phyloP scores from a whole-genome alignment of 257 asterid genomes.

The Leptodermis oblonga region DNA sequence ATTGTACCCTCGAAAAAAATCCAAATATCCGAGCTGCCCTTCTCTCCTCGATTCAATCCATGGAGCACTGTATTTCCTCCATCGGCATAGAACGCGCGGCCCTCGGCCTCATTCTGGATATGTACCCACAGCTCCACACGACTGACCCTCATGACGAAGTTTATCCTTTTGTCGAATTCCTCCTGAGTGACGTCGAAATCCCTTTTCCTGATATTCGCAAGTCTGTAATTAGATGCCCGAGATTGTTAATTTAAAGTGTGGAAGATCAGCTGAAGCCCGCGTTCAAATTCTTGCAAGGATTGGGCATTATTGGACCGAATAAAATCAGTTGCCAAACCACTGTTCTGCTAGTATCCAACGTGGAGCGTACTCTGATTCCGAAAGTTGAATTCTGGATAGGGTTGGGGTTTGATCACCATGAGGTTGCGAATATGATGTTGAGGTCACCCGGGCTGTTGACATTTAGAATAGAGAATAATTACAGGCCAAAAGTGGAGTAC shows the following conservation, averaged over 20 bases:
- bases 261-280: slow-evolving; percentile 62
- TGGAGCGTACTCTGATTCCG: slow-evolving; percentile 58
- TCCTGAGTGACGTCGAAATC: slow-evolving; percentile 46
- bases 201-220: slow-evolving; percentile 51
- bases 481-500: slow-evolving; percentile 58
- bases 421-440: slow-evolving; percentile 64
- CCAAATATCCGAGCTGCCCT: slow-evolving; percentile 67
- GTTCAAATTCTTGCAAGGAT: slow-evolving; percentile 40
- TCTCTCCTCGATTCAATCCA: slow-evolving; percentile 52
- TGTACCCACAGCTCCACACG: slow-evolving; percentile 72
- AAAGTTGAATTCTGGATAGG: slow-evolving; percentile 54
- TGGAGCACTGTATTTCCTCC: slow-evolving; percentile 59
- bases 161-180: slow-evolving; percentile 62
- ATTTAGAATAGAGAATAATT: slow-evolving; percentile 77
- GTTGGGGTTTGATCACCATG: slow-evolving; percentile 54
- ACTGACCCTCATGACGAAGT: slow-evolving; percentile 56
- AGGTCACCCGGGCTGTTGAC: slow-evolving; percentile 88
- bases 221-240: slow-evolving; percentile 61
- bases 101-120: slow-evolving; percentile 67
- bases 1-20: slow-evolving; percentile 54
- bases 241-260: slow-evolving; percentile 48
- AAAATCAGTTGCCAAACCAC: slow-evolving; percentile 59
- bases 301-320: slow-evolving; percentile 58
- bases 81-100: slow-evolving; percentile 62
- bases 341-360: slow-evolving; percentile 67